These are phyloP conservation scores for Gardenia jasminoides DNA, from an alignment of 257 asterid species.

Conservation along the genomic window DNA sequence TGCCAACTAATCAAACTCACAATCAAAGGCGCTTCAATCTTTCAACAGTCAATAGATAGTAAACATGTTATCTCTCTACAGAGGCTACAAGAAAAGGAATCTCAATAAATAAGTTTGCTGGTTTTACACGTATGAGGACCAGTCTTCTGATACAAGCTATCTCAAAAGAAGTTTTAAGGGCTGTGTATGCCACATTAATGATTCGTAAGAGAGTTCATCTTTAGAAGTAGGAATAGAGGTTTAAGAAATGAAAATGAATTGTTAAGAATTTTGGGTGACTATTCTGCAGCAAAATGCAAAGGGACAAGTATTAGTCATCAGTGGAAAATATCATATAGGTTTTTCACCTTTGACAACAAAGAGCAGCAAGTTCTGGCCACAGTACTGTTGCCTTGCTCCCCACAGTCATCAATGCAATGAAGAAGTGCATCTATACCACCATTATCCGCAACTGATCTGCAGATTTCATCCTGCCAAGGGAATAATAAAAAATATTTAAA, in stretches of 20 bases:
- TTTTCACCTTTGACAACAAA: constrained; percentile 75
- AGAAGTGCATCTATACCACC: constrained; percentile 86
- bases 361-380: constrained; percentile 77
- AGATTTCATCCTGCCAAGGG: constrained; percentile 77
- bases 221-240: background rate
- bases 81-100: background rate
- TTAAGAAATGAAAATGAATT: background rate
- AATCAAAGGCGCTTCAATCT: constrained; percentile 19
- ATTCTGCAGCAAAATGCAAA: background rate
- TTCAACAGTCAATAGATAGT: background rate
- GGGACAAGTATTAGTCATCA: background rate
- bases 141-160: background rate
- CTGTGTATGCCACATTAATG: background rate
- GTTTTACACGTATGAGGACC: background rate
- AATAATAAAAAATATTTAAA: constrained; percentile 7
- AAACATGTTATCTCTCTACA: background rate
- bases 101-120: background rate
- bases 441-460: constrained; percentile 67
- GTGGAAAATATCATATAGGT: constrained; percentile 6
- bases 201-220: background rate
- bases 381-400: constrained; percentile 55
- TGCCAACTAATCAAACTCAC: constrained; percentile 62
- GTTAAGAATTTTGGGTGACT: background rate
- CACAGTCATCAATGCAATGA: constrained; percentile 66
- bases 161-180: background rate